Evolutionary conservation across 1,284 basidiomycete species (phyloP), one percentile per base, ranked within the genome.

Genomic region (Ceratobasidium sp.): DNA sequence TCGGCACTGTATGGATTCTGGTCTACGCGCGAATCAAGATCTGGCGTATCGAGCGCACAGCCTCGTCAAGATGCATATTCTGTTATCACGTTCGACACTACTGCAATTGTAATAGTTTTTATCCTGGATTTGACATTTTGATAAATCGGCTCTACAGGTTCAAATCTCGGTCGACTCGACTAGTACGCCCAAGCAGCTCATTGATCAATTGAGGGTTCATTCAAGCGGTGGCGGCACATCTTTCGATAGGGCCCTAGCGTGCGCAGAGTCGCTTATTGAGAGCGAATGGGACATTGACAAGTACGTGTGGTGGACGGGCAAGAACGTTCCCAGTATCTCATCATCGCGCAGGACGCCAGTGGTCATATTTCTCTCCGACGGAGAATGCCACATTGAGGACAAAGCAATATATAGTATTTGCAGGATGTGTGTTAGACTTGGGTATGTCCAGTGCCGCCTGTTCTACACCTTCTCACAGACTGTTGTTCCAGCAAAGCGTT

Each of bases 341-440:
- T 7, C 23, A 50, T 44, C 35, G 33, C 55, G 33, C 27, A 91
- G 90, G 77, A 81, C 84, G 0, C 91, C 90, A 0, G 87, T 91
- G 16, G 83, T 91, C 18, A 86, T 92, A 27, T 91, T 91, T 82
- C 84, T 91, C 14, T 91, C 90, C 0, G 90, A 90, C 77, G 90
- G 90, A 0, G 87, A 89, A 83, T 87, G 87, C 74, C 52, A 59
- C 1, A 84, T 88, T 23, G 77, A 76, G 0, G 88, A 91, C 71
- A 23, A 81, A 0, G 82, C 83, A 0, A 83, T 90, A 74, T 87
- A 88, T 35, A 85, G 86, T 77, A 66, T 91, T 1, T 88, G 88
- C 78, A 85, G 85, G 6, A 79, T 84, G 1, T 86, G 89, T 0
- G 81, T 89, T 23, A 83, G 84, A 59, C 86, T 86, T 8, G 89